A percentile compares a stretch with the other conserved stretches of the same genome.
Conservation (phyloP, 225 moss, liverwort and hornwort genomes). For the Neckera pumila region DNA sequence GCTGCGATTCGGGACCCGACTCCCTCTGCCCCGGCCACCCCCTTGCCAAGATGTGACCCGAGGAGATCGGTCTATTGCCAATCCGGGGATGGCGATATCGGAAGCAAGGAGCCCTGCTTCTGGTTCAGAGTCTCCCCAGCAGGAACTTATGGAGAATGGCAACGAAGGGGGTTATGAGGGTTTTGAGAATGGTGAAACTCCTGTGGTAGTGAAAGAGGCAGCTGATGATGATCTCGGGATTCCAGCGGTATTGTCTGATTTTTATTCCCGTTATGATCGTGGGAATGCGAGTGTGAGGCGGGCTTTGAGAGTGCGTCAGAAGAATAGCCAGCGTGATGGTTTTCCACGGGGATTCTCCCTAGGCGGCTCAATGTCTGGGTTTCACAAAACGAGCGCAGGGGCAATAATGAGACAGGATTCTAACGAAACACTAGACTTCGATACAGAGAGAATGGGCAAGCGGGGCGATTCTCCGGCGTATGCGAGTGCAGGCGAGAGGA, state of each 20-base stretch:
- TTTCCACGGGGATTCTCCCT: constrained; percentile 26
- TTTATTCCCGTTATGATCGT: not conserved
- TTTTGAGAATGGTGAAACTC: not conserved
- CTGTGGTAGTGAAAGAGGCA: not conserved
- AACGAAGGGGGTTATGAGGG: not conserved
- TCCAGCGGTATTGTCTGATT: not conserved
- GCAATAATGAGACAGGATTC: not conserved
- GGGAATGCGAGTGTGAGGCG: constrained; percentile 10
- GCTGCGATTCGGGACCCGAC: not conserved
- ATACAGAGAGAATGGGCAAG: not conserved
- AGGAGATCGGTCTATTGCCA: not conserved
- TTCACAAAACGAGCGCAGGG: not conserved
- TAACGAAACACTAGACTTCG: not conserved
- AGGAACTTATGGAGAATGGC: not conserved
- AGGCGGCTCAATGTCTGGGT: not conserved
- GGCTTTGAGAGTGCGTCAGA: not conserved
- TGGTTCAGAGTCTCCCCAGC: not conserved
- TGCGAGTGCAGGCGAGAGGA: not conserved
- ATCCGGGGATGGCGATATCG: not conserved
- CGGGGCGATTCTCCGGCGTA: not conserved
- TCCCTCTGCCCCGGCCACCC: not conserved
- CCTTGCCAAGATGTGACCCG: not conserved
- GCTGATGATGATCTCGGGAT: not conserved
- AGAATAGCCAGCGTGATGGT: constrained; percentile 14
- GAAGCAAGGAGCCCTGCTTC: not conserved